Evolutionary conservation across 73 alveolate genomes (phyloP), one percentile per base, ranked within the genome.

Genomic region (Paraurostyla sp.): DNA sequence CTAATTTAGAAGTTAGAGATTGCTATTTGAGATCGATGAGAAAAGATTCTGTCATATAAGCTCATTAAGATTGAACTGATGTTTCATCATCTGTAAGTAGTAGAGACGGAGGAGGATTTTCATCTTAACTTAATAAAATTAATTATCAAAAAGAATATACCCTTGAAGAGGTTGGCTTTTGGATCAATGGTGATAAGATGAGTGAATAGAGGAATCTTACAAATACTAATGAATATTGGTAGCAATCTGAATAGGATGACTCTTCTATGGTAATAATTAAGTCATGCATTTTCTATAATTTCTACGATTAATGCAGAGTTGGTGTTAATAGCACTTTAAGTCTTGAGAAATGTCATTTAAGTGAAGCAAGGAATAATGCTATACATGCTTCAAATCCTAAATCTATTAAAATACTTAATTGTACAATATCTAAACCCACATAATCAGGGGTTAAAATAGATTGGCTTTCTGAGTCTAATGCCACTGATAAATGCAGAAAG

Each of bases 21-120:
- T 87, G 96, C 73, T 88, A 87, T 78, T 9, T 91, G 25, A 36
- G 94, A 63, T 86, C 93, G 11, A 43, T 51, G 76, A 80, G 90
- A 3, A 87, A 71, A 38, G 73, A 38, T 35, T 20, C 84, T 42
- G 9, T 20, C 30, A 35, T 23, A 11, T 7, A 76, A 6, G 82
- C 11, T 38, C 27, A 13, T 40, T 0, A 59, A 82, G 56, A 45
- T 71, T 75, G 87, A 48, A 27, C 81, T 57, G 25, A 18, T 58
- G 23, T 15, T 49, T 51, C 33, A 18, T 54, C 15, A 18, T 4
- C 69, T 60, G 23, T 20, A 6, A 54, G 22, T 54, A 20, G 71
- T 6, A 54, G 25, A 54, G 33, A 54, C 29, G 71, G 29, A 54
- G 13, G 22, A 54, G 71, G 33, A 15, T 6, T 54, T 54, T 54